Percentiles rank a stretch among this genome's conserved stretches.
These are phyloP conservation scores for Lithospermum erythrorhizon DNA, from an alignment of 257 asterid genomes.

Conservation along the genomic window DNA sequence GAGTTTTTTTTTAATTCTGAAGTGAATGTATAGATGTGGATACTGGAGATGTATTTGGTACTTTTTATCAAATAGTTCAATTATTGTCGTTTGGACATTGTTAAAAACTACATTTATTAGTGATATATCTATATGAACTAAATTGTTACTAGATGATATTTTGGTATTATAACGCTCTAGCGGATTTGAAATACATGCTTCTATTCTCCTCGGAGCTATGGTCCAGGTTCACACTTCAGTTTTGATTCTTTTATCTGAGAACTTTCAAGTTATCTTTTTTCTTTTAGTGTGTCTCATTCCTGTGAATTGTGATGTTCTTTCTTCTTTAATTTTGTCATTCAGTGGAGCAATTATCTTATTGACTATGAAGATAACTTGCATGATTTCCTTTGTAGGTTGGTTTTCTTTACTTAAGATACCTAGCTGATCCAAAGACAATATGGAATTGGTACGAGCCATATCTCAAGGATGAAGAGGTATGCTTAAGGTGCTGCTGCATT, in stretches of 20 bases:
- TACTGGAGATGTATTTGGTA: too few species aligned
- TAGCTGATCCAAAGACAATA: conserved; percentile 82
- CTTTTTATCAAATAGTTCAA: not conserved
- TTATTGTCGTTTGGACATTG: too few species aligned
- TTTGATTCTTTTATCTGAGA: too few species aligned
- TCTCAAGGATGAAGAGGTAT: conserved; percentile 92
- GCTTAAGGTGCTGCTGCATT: conserved; percentile 23
- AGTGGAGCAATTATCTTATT: not conserved
- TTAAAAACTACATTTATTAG: too few species aligned
- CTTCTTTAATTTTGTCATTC: conserved; percentile 3
- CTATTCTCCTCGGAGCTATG: not conserved
- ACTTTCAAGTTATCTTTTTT: too few species aligned
- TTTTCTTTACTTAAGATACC: conserved; percentile 78
- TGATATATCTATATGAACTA: too few species aligned
- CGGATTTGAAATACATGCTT: not conserved
- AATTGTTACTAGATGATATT: too few species aligned
- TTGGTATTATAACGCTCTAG: not conserved
- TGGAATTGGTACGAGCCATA: conserved; percentile 97
- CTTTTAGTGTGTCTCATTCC: too few species aligned
- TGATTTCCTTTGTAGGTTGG: conserved; percentile 51
- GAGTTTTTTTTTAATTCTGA: not conserved
- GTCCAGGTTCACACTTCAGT: not conserved
- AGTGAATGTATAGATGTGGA: too few species aligned
- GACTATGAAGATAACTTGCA: conserved; percentile 8
- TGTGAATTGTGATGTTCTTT: too few species aligned